Evolutionary conservation across 305 asterid species (phyloP).

Genomic region (Fraxinus paxiana): DNA sequence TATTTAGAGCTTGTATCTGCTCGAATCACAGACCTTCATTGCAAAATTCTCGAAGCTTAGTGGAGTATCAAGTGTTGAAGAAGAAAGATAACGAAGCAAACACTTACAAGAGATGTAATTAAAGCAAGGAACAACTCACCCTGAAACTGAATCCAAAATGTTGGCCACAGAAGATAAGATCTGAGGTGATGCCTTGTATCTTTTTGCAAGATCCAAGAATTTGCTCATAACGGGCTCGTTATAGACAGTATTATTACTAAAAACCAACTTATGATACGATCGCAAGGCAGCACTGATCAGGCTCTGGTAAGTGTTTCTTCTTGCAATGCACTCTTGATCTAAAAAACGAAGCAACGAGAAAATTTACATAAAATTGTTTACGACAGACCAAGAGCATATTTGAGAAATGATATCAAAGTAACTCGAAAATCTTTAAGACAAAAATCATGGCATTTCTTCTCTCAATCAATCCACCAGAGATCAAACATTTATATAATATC

Average conservation of each 20-base stretch:
- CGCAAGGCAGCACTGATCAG: conserved; percentile 69
- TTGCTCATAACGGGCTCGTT: conserved; percentile 43
- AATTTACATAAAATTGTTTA: conserved; percentile 6
- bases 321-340: conserved; percentile 31
- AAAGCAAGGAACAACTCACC: conserved; percentile 39
- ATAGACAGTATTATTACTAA: conserved; percentile 32
- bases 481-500: not conserved
- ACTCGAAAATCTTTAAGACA: conserved; percentile 1
- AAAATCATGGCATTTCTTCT: conserved; percentile 2
- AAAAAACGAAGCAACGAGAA: conserved; percentile 16
- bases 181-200: conserved; percentile 62
- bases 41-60: conserved; percentile 27
- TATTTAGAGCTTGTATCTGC: conserved; percentile 35
- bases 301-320: conserved; percentile 51
- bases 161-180: conserved; percentile 80
- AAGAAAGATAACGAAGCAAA: conserved; percentile 17
- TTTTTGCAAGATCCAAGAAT: conserved; percentile 62
- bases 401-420: conserved; percentile 12
- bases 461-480: conserved; percentile 2
- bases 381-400: not conserved
- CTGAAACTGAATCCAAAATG: conserved; percentile 56
- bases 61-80: conserved; percentile 5
- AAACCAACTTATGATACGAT: conserved; percentile 51
- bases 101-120: conserved; percentile 6
- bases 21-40: conserved; percentile 39